Base-by-base conservation (phyloP, 2,329 filamentous ascomycete genomes). In the Colletotrichum chlorophyti region DNA sequence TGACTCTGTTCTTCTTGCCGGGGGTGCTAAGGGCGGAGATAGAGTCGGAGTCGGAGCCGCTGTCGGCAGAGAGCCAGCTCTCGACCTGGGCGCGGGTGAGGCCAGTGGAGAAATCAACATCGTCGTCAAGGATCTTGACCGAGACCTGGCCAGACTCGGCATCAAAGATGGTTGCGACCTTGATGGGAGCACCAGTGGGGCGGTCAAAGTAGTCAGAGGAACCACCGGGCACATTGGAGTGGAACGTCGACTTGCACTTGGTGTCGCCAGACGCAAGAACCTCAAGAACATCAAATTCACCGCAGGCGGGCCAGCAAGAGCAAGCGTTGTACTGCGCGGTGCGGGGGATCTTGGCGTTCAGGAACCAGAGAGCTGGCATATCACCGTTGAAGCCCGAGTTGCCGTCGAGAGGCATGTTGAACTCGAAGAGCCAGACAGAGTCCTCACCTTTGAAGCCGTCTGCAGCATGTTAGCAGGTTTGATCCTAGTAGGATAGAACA, bases 271-370 rank as follows among this genome's bases (percentile, higher is more conserved):
- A 70, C 60, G 82, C 79, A 35, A 93, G 83, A 21, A 91, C 81
- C 75, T 93, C 91, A 66, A 89, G 87, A 51, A 93, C 80, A 67
- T 94, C 91, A 61, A 90, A 84, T 75, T 94, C 91, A 65, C 89
- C 90, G 69, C 90, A 93, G 32, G 84, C 66, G 69, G 74, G 79
- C 89, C 89, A 93, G 79, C 91, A 93, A 58, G 85, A 90, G 79
- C 90, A 93, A 3, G 75, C 74, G 62, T 81, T 80, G 75, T 93
- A 93, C 71, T 93, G 89, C 5, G 82, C 76, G 5, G 88, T 87
- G 60, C 86, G 86, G 23, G 89, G 85, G 61, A 93, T 91, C 60
- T 84, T 81, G 15, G 84, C 86, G 74, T 93, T 93, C 60, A 93
- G 83, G 46, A 88, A 77, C 91, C 91, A 93, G 71, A 89, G 82